Evolutionary conservation across 371 early-diverging fungal genomes (phyloP), one percentile per base, ranked within the genome.

Genomic region (Mortierella sp.): DNA sequence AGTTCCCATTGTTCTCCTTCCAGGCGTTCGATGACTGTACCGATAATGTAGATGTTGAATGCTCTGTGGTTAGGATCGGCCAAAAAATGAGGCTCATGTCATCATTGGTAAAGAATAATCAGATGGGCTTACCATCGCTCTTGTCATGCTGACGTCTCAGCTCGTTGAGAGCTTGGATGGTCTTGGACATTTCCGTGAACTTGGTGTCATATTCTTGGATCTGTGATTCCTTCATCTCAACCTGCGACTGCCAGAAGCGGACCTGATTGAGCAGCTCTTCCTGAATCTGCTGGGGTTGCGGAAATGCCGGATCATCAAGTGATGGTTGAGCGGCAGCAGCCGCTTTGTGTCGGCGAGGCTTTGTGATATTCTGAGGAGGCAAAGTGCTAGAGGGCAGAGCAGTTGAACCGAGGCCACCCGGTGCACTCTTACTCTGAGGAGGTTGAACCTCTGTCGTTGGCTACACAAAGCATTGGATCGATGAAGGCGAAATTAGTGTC

Each of bases 1-100:
- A 85, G 67, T 52, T 89, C 86, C 89, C 88, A 87, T 16, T 85
- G 82, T 21, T 82, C 88, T 63, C 88, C 86, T 63, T 89, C 86
- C 25, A 83, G 79, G 52, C 81, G 79, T 49, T 87, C 90, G 81
- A 81, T 39, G 31, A 59, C 39, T 56, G 57, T n/a, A 51, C 39
- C 27, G 61, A 34, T 6, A 41, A 41, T 9, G 41, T 41, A 16
- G 6, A 16, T 9, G 17, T 12, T 6, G 16, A 3, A 34, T 10
- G 34, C 3, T 41, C 17, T 16, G 25, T 22, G 25, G 46, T 46
- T 46, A 24, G 46, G 28, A 57, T 27, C 14, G 25, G 37, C 43
- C 19, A 19, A n/a, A 24, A 3, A 47, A 48, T 21, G 31, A 48
- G n/a, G n/a, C n/a, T n/a, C n/a, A n/a, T n/a, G n/a, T n/a, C n/a